Base-by-base conservation (phyloP, 768 basidiomycete species). In the Termitomyces sp. region DNA sequence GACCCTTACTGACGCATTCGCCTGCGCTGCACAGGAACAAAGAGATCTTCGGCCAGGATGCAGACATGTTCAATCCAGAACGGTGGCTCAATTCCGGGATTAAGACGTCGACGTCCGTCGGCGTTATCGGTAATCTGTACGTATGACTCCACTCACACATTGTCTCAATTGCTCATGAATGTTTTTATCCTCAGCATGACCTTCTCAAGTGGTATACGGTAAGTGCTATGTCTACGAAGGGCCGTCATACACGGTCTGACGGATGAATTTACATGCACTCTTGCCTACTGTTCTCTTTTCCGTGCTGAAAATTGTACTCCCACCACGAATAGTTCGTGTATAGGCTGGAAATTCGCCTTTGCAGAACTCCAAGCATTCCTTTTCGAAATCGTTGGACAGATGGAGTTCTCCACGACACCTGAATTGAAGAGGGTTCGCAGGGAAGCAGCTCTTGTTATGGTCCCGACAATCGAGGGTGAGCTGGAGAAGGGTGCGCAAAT, bases 361-460 rank as follows among this genome's bases (percentile, higher is more conserved):
- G 64, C 77, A 40, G 83, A 87, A 65, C 64, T 85, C 16, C 85
- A 86, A 59, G 74, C 78, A 0, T 84, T 87, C 67, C 63, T 86
- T n/a, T 75, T 80, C 23, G 83, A 84, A 62, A 70, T 83, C 21
- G 56, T 86, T 40, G 67, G 74, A 34, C 74, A 79, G 61, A 83
- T 86, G 61, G 79, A 85, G 60, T 81, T 86, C 59, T 58, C 75
- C 58, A 70, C 68, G 34, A 75, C 75, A 2, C 68, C 72, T 16
- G 68, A 75, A 53, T 65, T 71, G 1, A 59, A 65, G 56, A 69
- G 60, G 45, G 60, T 80, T 38, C 63, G 77, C 46, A 68, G 75
- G 23, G 77, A 79, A 64, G 64, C 73, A 14, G 73, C 71, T 32
- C 52, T 77, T 12, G 66, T 78, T 3, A 75, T 80, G 76, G 63